These are phyloP conservation scores for Leccinum pachyderme DNA, from an alignment of 1,284 basidiomycete genomes.

Conservation along the genomic window DNA sequence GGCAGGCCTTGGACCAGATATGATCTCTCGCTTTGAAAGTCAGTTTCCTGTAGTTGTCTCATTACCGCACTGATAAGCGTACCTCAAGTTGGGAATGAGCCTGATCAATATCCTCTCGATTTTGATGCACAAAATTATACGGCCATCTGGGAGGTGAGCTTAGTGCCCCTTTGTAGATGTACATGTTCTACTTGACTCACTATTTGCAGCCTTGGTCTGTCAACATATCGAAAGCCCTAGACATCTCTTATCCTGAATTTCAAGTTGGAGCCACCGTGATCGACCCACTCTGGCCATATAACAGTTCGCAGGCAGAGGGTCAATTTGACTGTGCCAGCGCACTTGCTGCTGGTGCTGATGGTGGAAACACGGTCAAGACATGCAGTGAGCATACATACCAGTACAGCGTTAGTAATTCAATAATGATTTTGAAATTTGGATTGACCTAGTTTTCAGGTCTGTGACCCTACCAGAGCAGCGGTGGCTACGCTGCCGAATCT, in stretches of 20 bases:
- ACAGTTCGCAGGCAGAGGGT: constrained; percentile 40
- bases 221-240: constrained; percentile 42
- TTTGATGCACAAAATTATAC: constrained; percentile 45
- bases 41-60: constrained; percentile 11
- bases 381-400: constrained; percentile 54
- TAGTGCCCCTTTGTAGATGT: background rate
- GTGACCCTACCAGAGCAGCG: constrained; percentile 42
- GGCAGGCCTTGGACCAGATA: constrained; percentile 36
- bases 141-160: constrained; percentile 40
- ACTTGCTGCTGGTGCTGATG: constrained; percentile 43
- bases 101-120: constrained; percentile 43
- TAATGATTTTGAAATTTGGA: background rate
- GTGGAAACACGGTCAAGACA: constrained; percentile 37
- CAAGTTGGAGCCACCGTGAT: constrained; percentile 47
- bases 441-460: constrained; percentile 36
- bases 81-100: constrained; percentile 50
- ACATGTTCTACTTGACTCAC: background rate
- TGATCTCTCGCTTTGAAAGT: constrained; percentile 47
- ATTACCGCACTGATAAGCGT: background rate
- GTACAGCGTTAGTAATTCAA: constrained; percentile 41
- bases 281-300: constrained; percentile 52
- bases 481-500: constrained; percentile 49
- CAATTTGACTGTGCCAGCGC: constrained; percentile 48
- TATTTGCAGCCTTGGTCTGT: constrained; percentile 42
- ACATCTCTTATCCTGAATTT: constrained; percentile 39